A percentile compares a stretch with the other conserved stretches of the same genome.
These are phyloP conservation scores for Penicillium sp. DNA, from an alignment of 2,329 filamentous ascomycete genomes.

Conservation along the genomic window DNA sequence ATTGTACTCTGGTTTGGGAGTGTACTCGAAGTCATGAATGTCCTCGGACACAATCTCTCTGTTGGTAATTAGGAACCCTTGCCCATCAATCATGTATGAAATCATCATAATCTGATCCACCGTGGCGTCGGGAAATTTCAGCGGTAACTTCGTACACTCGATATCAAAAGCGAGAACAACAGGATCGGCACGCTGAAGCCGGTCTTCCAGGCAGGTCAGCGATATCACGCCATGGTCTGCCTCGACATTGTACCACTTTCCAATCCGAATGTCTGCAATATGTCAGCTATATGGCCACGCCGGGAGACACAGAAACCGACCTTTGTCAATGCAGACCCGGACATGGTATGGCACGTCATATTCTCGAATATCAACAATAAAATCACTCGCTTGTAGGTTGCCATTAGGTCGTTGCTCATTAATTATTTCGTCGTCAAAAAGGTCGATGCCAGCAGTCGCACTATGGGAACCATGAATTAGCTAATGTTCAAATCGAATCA, in stretches of 20 bases:
- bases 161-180: constrained; percentile 99
- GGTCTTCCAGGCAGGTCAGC: constrained; percentile 81
- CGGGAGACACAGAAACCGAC: constrained; percentile 45
- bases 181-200: constrained; percentile 85
- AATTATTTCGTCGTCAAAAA: constrained; percentile 89
- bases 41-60: constrained; percentile 97
- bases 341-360: constrained; percentile 99
- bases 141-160: constrained; percentile 89
- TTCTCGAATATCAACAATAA: constrained; percentile 96
- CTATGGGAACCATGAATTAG: constrained; percentile 46
- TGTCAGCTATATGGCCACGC: constrained; percentile 24
- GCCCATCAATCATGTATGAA: constrained; percentile 99
- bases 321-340: constrained; percentile 93
- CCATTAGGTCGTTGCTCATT: constrained; percentile 76
- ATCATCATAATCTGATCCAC: constrained; percentile 99
- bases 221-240: constrained; percentile 86
- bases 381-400: constrained; percentile 89
- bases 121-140: constrained; percentile 94
- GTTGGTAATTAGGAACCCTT: constrained; percentile 97
- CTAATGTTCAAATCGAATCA: background rate
- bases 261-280: constrained; percentile 78
- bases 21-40: constrained; percentile 97
- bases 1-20: constrained; percentile 91
- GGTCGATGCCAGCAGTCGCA: constrained; percentile 80
- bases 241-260: constrained; percentile 95